Base-by-base conservation (phyloP, 768 basidiomycete species). In the Cystobasidiopsis lactophilus region DNA sequence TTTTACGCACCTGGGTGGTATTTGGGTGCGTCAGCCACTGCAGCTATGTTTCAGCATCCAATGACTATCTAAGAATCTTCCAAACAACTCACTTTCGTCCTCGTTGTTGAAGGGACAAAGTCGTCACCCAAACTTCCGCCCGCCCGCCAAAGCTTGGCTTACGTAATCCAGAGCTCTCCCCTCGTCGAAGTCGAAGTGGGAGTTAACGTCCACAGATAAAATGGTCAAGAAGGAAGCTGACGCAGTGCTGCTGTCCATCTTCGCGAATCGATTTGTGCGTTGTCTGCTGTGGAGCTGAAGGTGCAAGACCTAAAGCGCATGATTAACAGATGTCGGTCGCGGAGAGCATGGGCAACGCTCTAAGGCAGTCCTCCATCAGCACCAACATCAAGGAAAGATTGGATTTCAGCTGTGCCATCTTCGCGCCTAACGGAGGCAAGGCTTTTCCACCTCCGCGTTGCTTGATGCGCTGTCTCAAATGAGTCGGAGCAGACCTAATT, bases 391-490 rank as follows among this genome's bases (percentile, higher is more conserved):
- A 57, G 26, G 45, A 47, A n/a, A 43, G 26, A n/a, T 29, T 53
- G 4, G 48, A 40, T n/a, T 51, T 26, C 10, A 13, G 18, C 10
- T 96, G 89, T 67, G 89, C 89, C 2, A 70, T 96, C 35, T 95
- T 96, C 60, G 82, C 83, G 0, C 84, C 86, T n/a, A 81, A 85
- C 59, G 89, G 89, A 0, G 85, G 85, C n/a, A n/a, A n/a, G n/a
- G n/a, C n/a, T n/a, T n/a, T n/a, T n/a, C n/a, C n/a, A n/a, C n/a
- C n/a, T n/a, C 60, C 72, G 95, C 19, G 85, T 93, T 37, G 89
- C 89, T 93, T 68, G 10, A 10, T 7, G 9, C 9, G 9, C 10
- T 19, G 11, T n/a, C 41, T 19, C 10, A 44, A 29, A 16, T 45
- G 19, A 40, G n/a, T 13, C 5, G 16, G 23, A 52, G 54, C 37